Evolutionary conservation across 108 stramenopile genomes (phyloP).

Genomic region (Cyclotella choctawhatcheeana): DNA sequence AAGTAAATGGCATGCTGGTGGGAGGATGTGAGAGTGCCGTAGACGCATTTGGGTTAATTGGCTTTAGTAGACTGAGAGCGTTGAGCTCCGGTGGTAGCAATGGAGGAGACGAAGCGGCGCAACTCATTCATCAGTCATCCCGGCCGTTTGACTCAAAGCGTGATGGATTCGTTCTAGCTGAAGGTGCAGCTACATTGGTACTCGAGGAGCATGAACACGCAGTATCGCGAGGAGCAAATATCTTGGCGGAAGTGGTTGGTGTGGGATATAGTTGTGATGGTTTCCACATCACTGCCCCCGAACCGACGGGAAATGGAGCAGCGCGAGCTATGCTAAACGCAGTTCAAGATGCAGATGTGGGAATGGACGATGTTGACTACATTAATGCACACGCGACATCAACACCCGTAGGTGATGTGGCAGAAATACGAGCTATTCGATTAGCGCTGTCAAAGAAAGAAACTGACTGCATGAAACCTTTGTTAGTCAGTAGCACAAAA

Average conservation of each 20-base stretch:
- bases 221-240: conserved; percentile 65
- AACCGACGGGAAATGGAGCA: conserved; percentile 85
- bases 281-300: conserved; percentile 90
- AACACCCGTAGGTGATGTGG: conserved; percentile 94
- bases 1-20: conserved; percentile 92
- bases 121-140: too few relatives aligned
- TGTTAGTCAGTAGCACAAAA: conserved; percentile 92
- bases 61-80: conserved; percentile 92
- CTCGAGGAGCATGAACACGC: conserved; percentile 92
- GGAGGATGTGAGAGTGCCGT: conserved; percentile 96
- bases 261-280: conserved; percentile 87
- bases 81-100: conserved; percentile 66
- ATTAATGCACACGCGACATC: conserved; percentile 98
- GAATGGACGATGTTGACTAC: conserved; percentile 70
- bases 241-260: conserved; percentile 69
- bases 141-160: conserved; percentile 90
- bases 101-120: too few relatives aligned
- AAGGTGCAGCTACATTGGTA: conserved; percentile 92
- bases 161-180: conserved; percentile 96
- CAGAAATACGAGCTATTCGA: conserved; percentile 84
- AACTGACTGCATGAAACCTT: conserved; percentile 4
- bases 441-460: conserved; percentile 59
- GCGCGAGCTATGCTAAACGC: conserved; percentile 85
- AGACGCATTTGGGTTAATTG: conserved; percentile 88
- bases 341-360: conserved; percentile 47